Base-by-base conservation (phyloP, 306 rosid genomes). In the Argentina anserina region DNA sequence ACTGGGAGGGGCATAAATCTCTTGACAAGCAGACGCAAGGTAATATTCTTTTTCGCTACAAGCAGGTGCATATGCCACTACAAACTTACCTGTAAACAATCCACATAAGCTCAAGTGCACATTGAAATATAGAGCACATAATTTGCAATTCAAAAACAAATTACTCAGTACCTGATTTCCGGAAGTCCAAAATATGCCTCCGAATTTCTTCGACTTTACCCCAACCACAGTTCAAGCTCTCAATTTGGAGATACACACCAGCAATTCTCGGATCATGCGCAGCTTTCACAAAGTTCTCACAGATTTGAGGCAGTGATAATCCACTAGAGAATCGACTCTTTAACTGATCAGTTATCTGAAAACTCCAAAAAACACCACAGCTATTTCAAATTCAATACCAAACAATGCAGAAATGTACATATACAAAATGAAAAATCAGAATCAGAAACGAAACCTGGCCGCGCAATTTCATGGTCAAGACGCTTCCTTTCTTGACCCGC, bases 1-100 rank as follows among this genome's bases (percentile, higher is more conserved):
- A 85, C 97, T 89, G 9, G 96, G 97, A 83, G 99, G 99, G 52
- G 88, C 91, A 69, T 86, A 94, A 81, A 91, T 94, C 80, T 94
- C 97, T n/a, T 91, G 93, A 72, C 99, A 94, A 2, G 99, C 97
- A 71, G 89, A 85, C 1, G 97, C 97, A 71, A 94, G 88, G 85
- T 88, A 91, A 83, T 94, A 91, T 67, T 94, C 99, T 76, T 94
- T 91, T 83, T 94, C 97, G 65, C 82, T 83, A 78, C 97, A 94
- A 56, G 89, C 83, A 76, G 99, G 96, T 76, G 84, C 81, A 74
- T 78, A 94, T 39, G 96, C 99, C 85, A 94, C 87, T 69, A 87
- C 60, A 80, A 91, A 83, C 79, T 94, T 94, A 71, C 97, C 99
- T 91, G 56, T 84, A 73, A 73, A 82, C 58, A 74, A 45, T 42